A percentile compares a stretch with the other conserved stretches of the same genome.
phyloP scores from a whole-genome alignment of 2,329 filamentous ascomycete species.

The Sporothrix pallida region DNA sequence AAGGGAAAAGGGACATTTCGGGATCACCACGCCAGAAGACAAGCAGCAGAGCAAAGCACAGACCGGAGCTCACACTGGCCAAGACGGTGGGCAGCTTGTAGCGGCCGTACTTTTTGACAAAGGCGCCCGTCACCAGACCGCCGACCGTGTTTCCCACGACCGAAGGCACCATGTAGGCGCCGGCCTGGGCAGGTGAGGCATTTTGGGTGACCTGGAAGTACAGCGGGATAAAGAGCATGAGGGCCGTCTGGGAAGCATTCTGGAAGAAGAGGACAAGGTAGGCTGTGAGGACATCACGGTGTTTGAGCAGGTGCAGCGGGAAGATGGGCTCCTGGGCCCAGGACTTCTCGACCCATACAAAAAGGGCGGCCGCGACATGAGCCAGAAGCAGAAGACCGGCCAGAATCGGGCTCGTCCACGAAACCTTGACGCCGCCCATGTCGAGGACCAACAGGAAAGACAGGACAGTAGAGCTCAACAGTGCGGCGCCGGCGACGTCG shows the following conservation, averaged over 20 bases:
- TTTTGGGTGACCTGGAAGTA: slow-evolving; percentile 71
- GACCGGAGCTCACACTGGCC: slow-evolving; percentile 55
- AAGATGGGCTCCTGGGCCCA: slow-evolving; percentile 61
- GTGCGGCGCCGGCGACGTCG: slow-evolving; percentile 62
- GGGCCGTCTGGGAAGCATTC: slow-evolving; percentile 61
- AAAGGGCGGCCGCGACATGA: slow-evolving; percentile 42
- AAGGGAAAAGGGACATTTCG: slow-evolving; percentile 59
- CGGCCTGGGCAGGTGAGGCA: slow-evolving; percentile 63
- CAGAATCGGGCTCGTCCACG: slow-evolving; percentile 49
- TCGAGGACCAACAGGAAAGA: slow-evolving; percentile 49
- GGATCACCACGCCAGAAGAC: slow-evolving; percentile 66
- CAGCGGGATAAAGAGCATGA: slow-evolving; percentile 70
- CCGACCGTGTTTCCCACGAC: slow-evolving; percentile 70
- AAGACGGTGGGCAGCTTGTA: slow-evolving; percentile 62
- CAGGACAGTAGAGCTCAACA: slow-evolving; percentile 49
- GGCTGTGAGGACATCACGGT: slow-evolving; percentile 58
- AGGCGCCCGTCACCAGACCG: slow-evolving; percentile 62
- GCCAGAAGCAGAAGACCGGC: slow-evolving; percentile 43
- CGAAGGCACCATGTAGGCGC: slow-evolving; percentile 67
- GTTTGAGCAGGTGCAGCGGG: slow-evolving; percentile 59
- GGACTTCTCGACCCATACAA: slow-evolving; percentile 46
- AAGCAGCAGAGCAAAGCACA: slow-evolving; percentile 59
- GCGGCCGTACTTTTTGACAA: slow-evolving; percentile 63
- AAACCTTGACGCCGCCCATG: slow-evolving; percentile 48
- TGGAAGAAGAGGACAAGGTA: slow-evolving; percentile 61